phyloP scores from a whole-genome alignment of 2,329 filamentous ascomycete genomes.

The Mycosphaerelloides madeirae region DNA sequence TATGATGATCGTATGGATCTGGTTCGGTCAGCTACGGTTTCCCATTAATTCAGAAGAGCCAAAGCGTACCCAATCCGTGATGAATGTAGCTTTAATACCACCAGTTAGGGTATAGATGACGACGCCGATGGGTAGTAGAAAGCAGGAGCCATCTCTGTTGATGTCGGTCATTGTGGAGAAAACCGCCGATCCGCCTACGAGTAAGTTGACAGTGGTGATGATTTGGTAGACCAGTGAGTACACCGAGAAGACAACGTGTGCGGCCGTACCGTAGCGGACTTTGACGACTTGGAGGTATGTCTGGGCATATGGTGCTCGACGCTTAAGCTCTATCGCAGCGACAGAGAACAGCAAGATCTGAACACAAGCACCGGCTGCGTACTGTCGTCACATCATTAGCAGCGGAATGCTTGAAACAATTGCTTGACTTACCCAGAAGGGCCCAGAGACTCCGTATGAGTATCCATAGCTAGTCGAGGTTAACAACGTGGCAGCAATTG shows the following conservation, averaged over 20 bases:
- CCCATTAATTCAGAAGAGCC: neutral
- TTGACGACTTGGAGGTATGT: conserved; percentile 31
- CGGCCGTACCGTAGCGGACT: conserved; percentile 28
- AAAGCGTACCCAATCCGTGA: conserved; percentile 29
- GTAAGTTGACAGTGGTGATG: conserved; percentile 39
- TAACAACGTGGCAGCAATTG: conserved; percentile 50
- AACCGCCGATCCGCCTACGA: conserved; percentile 42
- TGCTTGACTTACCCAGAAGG: conserved; percentile 45
- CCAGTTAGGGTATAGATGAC: conserved; percentile 34
- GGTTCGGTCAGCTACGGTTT: neutral
- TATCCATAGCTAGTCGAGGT: conserved; percentile 35
- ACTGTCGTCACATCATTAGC: conserved; percentile 21
- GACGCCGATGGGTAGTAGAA: conserved; percentile 39
- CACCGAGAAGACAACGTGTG: conserved; percentile 38
- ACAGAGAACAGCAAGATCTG: conserved; percentile 86
- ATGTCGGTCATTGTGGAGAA: conserved; percentile 42
- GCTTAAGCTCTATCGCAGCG: conserved; percentile 80
- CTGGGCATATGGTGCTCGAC: conserved; percentile 79
- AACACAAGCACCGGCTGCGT: conserved; percentile 65
- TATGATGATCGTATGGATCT: conserved; percentile 34
- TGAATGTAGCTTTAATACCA: conserved; percentile 40
- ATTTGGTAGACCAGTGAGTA: conserved; percentile 37
- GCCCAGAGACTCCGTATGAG: conserved; percentile 52
- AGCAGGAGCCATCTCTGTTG: conserved; percentile 42
- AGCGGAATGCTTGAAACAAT: conserved; percentile 36